Evolutionary conservation across 306 rosid genomes (phyloP), one percentile per base, ranked within the genome.

Genomic region (Canavalia gladiata): DNA sequence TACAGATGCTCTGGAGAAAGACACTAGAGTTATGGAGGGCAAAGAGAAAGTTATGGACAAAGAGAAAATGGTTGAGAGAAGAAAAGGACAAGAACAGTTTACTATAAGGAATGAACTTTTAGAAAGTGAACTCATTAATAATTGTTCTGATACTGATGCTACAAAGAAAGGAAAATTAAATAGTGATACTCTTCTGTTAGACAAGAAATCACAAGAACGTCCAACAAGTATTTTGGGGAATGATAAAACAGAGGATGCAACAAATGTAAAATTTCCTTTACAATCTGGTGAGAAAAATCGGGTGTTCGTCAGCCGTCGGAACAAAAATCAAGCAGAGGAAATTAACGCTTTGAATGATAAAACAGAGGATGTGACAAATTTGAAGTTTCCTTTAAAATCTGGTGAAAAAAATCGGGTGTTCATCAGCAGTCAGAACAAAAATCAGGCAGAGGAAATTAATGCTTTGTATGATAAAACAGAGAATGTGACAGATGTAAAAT

Each of bases 241-340:
- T 85, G 82, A 86, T 77, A 86, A 88, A 66, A 68, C 83, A 71
- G 87, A 80, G 83, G 83, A 85, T 77, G 31, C 74, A 74, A 83
- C 67, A 63, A 83, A 87, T 62, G 56, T 59, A 64, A 83, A 84
- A 72, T 67, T 82, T 79, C 85, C 86, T 80, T 64, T 29, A 52
- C 81, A 80, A 72, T 29, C 91, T 77, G 64, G 76, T 75, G 82
- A 86, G 83, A 84, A 65, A 72, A 59, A 57, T 75, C 80, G 65
- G 49, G 57, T 43, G 66, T 68, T 74, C 60, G 69, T 35, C 42
- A 84, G 54, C 54, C 83, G 72, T 76, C 87, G 86, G 66, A 68
- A 79, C 62, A 33, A 7, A 2, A 68, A 18, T 18, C 25, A 18
- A 18, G 25, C 25, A 18, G 25, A 18, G 25, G 25, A 18, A 18